Conservation (phyloP, 352 stramenopile genomes). For the Globisporangium heterothallicum region DNA sequence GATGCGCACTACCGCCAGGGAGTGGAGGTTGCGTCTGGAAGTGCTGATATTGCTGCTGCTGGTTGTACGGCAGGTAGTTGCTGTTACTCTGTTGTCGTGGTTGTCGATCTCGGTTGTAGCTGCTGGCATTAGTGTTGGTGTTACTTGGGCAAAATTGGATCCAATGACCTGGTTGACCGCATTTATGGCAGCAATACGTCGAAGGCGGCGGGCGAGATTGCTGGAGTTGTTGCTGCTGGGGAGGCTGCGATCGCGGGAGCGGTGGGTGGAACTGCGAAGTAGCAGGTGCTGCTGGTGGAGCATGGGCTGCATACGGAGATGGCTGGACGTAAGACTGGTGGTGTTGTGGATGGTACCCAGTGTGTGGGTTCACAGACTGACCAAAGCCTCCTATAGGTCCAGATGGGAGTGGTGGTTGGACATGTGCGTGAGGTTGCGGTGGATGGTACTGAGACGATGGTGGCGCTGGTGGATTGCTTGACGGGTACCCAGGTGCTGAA, state of each 20-base stretch:
- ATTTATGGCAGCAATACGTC: slow-evolving; percentile 78
- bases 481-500: not conserved
- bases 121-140: slow-evolving; percentile 13
- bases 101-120: slow-evolving; percentile 6
- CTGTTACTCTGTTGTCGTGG: slow-evolving; percentile 9
- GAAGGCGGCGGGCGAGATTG: slow-evolving; percentile 34
- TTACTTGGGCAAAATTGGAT: slow-evolving; percentile 50
- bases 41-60: slow-evolving; percentile 4
- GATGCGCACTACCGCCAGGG: not conserved
- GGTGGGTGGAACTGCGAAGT: not conserved
- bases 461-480: slow-evolving; percentile 5
- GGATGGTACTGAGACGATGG: slow-evolving; percentile 8
- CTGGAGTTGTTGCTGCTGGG: slow-evolving; percentile 21
- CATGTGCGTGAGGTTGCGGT: not conserved
- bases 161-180: slow-evolving; percentile 69
- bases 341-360: slow-evolving; percentile 8
- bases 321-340: not conserved
- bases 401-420: not conserved
- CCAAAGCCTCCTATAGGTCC: not conserved
- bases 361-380: not conserved
- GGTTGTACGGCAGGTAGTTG: not conserved
- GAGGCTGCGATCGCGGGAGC: slow-evolving; percentile 18
- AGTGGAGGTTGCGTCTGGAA: slow-evolving; percentile 5
- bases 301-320: not conserved
- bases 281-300: slow-evolving; percentile 7